phyloP scores from a whole-genome alignment of 2,329 filamentous ascomycete genomes.

The Claviceps sp. region DNA sequence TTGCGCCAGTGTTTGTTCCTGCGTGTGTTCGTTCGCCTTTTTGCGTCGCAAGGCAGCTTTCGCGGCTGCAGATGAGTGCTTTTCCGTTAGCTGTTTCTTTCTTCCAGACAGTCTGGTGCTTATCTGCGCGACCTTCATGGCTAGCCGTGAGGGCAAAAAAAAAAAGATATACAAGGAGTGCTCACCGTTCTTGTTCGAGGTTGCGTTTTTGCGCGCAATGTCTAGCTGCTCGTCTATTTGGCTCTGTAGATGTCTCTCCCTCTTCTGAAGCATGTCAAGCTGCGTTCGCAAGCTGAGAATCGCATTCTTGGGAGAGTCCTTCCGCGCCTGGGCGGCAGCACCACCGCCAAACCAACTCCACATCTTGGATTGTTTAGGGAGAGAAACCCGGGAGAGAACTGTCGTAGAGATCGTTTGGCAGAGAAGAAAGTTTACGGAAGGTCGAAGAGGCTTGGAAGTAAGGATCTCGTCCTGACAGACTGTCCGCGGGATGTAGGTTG shows the following conservation, averaged over 20 bases:
- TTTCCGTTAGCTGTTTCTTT: constrained; percentile 9
- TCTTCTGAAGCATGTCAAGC: constrained; percentile 95
- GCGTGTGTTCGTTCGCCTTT: constrained; percentile 82
- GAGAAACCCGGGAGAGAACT: neutral
- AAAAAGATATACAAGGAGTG: neutral
- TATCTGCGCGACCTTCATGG: no score
- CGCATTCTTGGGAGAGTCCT: constrained; percentile 92
- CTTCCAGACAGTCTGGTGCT: no score
- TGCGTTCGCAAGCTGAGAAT: constrained; percentile 79
- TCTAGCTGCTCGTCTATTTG: constrained; percentile 90
- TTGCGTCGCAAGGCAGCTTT: constrained; percentile 85
- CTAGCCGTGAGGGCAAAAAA: no score
- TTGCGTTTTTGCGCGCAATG: constrained; percentile 76
- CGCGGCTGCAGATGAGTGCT: constrained; percentile 46
- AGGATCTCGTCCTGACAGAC: neutral
- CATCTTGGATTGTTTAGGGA: constrained; percentile 28
- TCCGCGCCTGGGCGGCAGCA: constrained; percentile 67
- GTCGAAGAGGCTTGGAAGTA: neutral
- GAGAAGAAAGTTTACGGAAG: neutral
- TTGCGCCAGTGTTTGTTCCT: constrained; percentile 81
- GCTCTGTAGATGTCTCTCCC: constrained; percentile 77
- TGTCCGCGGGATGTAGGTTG: neutral
- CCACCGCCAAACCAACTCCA: constrained; percentile 89
- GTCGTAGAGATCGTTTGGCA: neutral
- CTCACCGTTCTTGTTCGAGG: constrained; percentile 80